Evolutionary conservation across 202 grass and related monocot genomes (phyloP), one percentile per base, ranked within the genome.

Genomic region (Eragrostis tef): DNA sequence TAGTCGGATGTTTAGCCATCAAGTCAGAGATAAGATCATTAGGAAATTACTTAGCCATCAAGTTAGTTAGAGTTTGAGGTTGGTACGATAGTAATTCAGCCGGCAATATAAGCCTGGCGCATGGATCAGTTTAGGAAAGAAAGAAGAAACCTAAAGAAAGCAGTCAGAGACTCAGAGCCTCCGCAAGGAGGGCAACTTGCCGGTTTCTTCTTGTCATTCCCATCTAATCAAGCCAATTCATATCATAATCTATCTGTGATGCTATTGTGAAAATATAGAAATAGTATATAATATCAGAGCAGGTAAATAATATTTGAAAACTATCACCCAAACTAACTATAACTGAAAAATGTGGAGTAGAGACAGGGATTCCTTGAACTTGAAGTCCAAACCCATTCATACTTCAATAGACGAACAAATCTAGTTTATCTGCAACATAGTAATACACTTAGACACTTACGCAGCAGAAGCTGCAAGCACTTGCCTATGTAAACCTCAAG

Each of bases 361-460:
- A 75, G 24, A 31, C 36, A 67, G 8, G 7, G 45, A 79, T 20
- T 7, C 2, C 34, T 34, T 34, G 31, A 79, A 15, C 26, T 71
- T 71, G 6, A 83, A 31, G 74, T 68, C 59, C 42, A 83, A 83
- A 9, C 61, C 71, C 26, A 63, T 78, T 10, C 41, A 41, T 66
- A 71, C 58, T 72, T 73, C 15, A 42, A 56, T 45, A 69, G 2
- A 82, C 47, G 67, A 49, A 62, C 25, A 20, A 63, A 24, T 19
- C 48, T 72, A 64, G 22, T 64, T 49, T 66, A 15, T 75, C 7
- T 24, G 3, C 29, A 31, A 31, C 29, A 31, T 31, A 31, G 29
- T 31, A 31, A 1, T 31, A 75, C 11, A 8, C 60, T 19, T 79
- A 44, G 34, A 79, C 15, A 65, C 49, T 31, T 31, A 31, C 47